Base-by-base conservation (phyloP, 2,329 filamentous ascomycete genomes). In the Paramyrothecium roridum region DNA sequence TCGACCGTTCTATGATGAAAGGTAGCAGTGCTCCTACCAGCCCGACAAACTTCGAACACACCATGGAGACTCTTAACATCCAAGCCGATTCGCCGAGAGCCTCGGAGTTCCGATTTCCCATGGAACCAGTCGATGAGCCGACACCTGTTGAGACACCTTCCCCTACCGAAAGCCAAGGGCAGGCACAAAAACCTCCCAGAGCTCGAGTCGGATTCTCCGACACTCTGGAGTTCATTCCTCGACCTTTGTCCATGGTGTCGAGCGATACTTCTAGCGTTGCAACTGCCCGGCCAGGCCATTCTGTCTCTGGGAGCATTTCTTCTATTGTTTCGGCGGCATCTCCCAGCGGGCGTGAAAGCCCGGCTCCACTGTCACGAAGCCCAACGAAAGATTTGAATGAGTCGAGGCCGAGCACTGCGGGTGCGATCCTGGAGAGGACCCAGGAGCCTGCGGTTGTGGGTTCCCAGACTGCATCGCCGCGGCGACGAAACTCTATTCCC, bases 131-230 rank as follows among this genome's bases (percentile, higher is more conserved):
- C 58, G 19, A 22, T 45, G 11, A 37, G n/a, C 53, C 10, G 40
- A 49, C 10, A 52, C 48, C 30, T 8, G 43, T 53, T 10, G 26
- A 54, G 21, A 45, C 34, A 11, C 21, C 54, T 7, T 53, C 58
- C 1, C 46, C 56, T 43, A 43, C 37, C 13, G 37, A 43, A 43
- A 43, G 37, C 6, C 7, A 19, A 6, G 13, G 13, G 13, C 13
- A 63, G 51, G 65, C 66, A 22, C 48, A 68, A 66, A 70, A 71
- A 53, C 57, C 71, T 2, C 56, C 57, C 10, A 79, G 86, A 57
- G 82, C 86, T 46, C 80, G 89, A 13, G 91, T 96, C 48, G 90
- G 89, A 1, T 96, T 96, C 66, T 91, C 90, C 1, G 91, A 96
- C 59, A 89, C 85, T 12, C 79, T 96, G 26, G 90, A 96, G 69